phyloP scores from a whole-genome alignment of 177 flowering plant species.

The Vitis hybrid region DNA sequence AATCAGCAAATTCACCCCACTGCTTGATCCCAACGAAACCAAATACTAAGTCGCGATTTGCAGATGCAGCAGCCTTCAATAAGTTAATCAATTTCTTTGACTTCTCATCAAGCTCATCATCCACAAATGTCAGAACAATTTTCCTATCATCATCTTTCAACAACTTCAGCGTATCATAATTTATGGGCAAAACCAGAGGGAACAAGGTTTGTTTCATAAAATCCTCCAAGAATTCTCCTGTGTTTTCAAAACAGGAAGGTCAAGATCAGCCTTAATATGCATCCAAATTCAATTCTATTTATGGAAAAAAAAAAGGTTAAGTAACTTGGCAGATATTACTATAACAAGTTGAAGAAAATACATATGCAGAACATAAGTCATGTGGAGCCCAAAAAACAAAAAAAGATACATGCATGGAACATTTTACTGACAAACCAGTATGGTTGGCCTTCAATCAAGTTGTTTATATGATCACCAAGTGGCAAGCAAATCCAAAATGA shows the following conservation, averaged over 20 bases:
- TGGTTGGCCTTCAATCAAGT: no score
- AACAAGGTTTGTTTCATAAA: constrained; percentile 75
- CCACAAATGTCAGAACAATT: constrained; percentile 68
- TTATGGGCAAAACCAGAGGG: constrained; percentile 75
- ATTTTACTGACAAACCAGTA: no score
- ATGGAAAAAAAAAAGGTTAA: no score
- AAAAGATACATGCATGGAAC: no score
- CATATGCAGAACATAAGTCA: no score
- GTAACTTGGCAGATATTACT: no score
- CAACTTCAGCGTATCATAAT: constrained; percentile 67
- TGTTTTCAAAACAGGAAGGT: constrained; percentile 15
- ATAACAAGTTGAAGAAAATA: no score
- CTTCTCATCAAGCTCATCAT: constrained; percentile 67
- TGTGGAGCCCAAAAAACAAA: no score
- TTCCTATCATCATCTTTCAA: constrained; percentile 85
- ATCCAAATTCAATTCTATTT: no score
- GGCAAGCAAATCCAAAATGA: no score
- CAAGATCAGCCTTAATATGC: no score
- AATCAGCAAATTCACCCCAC: constrained; percentile 71
- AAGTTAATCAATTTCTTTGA: constrained; percentile 60
- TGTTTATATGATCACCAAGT: no score
- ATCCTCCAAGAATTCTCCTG: constrained; percentile 79
- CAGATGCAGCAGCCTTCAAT: constrained; percentile 91
- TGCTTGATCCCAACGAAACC: constrained; percentile 85
- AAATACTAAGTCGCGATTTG: constrained; percentile 88